These are phyloP conservation scores for Hyphopichia homilentoma DNA, from an alignment of 805 yeast species.

Conservation along the genomic window DNA sequence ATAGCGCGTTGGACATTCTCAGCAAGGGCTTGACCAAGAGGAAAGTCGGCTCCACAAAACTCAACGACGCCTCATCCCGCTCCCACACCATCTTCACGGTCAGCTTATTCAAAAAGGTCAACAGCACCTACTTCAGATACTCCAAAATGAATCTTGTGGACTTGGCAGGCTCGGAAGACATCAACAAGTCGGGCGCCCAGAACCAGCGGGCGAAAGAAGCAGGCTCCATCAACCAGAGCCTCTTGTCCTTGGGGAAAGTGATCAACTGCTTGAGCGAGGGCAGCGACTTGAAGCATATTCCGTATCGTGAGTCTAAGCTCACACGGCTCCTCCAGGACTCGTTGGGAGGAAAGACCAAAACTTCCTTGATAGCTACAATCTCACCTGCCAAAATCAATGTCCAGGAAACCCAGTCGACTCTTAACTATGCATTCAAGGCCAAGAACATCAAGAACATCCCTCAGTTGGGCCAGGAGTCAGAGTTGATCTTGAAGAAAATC, in stretches of 20 bases:
- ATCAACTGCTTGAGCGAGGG: constrained; percentile 52
- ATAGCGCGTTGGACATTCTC: constrained; percentile 54
- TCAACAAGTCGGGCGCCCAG: constrained; percentile 80
- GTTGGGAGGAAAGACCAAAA: constrained; percentile 83
- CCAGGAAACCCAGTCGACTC: constrained; percentile 82
- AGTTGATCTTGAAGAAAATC: constrained; percentile 46
- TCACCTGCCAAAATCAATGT: constrained; percentile 75
- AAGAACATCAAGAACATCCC: constrained; percentile 68
- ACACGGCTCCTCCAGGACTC: constrained; percentile 75
- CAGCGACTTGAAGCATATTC: constrained; percentile 53
- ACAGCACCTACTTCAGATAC: constrained; percentile 23
- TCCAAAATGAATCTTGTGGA: constrained; percentile 85
- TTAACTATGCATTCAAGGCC: constrained; percentile 86
- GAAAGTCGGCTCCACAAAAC: constrained; percentile 68
- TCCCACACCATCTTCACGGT: constrained; percentile 77
- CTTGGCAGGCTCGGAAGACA: constrained; percentile 93
- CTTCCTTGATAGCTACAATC: constrained; percentile 81
- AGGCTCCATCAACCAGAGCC: constrained; percentile 85
- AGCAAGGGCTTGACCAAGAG: constrained; percentile 56
- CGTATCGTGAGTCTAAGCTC: constrained; percentile 79
- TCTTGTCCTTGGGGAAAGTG: constrained; percentile 84
- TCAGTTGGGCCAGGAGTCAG: constrained; percentile 42
- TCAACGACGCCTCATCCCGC: constrained; percentile 70
- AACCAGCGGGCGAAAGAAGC: constrained; percentile 89
- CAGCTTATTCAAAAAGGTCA: constrained; percentile 44